These are phyloP conservation scores for Sporothrix inflata DNA, from an alignment of 2,329 filamentous ascomycete genomes.

Conservation along the genomic window DNA sequence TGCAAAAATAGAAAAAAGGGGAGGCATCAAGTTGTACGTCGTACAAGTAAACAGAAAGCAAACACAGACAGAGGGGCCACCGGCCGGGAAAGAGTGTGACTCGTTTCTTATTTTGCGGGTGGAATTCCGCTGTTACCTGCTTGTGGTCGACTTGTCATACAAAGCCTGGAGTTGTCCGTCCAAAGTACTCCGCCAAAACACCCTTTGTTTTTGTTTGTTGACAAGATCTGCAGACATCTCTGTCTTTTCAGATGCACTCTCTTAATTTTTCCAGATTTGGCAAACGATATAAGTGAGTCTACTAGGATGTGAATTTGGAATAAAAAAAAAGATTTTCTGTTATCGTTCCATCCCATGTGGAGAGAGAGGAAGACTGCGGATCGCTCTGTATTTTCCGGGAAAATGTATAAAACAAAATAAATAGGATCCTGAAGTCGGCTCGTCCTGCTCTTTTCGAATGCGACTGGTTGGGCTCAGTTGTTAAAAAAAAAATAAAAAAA, in stretches of 20 bases:
- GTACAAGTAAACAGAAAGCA: too few relatives aligned
- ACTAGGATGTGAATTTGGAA: neutral
- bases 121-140: slow-evolving; percentile 9
- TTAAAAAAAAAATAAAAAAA: neutral
- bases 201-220: too few relatives aligned
- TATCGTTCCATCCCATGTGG: neutral
- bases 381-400: neutral
- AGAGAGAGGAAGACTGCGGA: neutral
- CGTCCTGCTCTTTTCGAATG: slow-evolving; percentile 5
- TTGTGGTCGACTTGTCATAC: neutral
- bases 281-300: neutral
- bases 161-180: neutral
- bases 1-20: too few relatives aligned
- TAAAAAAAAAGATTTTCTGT: slow-evolving; percentile 10
- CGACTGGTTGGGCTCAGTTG: neutral
- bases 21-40: too few relatives aligned
- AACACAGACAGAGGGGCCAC: neutral
- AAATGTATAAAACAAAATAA: slow-evolving; percentile 1
- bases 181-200: neutral
- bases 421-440: neutral
- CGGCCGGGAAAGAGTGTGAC: neutral
- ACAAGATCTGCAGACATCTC: neutral
- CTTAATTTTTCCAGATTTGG: slow-evolving; percentile 1
- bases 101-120: slow-evolving; percentile 5
- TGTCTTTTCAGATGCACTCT: neutral